phyloP scores from a whole-genome alignment of 139 green algal species.

The Nannochloris sp. region DNA sequence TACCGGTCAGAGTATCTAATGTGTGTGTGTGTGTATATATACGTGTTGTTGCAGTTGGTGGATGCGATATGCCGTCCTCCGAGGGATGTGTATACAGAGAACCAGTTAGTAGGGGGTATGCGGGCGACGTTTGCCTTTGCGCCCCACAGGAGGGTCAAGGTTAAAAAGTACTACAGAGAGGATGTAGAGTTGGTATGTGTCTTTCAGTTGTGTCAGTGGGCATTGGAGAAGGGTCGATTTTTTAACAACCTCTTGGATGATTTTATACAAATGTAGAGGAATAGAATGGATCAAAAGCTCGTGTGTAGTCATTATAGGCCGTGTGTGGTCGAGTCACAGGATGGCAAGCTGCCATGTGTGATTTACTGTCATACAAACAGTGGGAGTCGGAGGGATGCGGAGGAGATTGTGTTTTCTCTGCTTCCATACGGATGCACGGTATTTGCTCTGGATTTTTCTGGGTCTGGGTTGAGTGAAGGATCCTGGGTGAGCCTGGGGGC shows the following conservation, averaged over 20 bases:
- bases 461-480: constrained; percentile 79
- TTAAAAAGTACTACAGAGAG: constrained; percentile 33
- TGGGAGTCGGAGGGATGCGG: constrained; percentile 65
- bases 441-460: constrained; percentile 80
- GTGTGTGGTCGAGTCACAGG: constrained; percentile 21
- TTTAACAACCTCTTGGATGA: background rate
- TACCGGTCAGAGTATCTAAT: background rate
- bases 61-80: constrained; percentile 74
- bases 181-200: background rate
- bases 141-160: background rate
- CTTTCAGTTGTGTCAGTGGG: background rate
- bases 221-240: no score
- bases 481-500: constrained; percentile 85
- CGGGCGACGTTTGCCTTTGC: constrained; percentile 34
- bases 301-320: constrained; percentile 64
- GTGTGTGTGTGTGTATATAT: background rate
- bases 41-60: constrained; percentile 19
- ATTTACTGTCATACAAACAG: constrained; percentile 90
- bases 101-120: constrained; percentile 49
- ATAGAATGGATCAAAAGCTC: constrained; percentile 55
- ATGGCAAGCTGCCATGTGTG: constrained; percentile 53
- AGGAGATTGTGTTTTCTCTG: constrained; percentile 69
- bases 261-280: constrained; percentile 37
- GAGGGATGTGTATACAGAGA: constrained; percentile 47
- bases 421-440: constrained; percentile 69